Evolutionary conservation across 495 filamentous ascomycete species (phyloP).

Genomic region (Penicillium samsonianum): DNA sequence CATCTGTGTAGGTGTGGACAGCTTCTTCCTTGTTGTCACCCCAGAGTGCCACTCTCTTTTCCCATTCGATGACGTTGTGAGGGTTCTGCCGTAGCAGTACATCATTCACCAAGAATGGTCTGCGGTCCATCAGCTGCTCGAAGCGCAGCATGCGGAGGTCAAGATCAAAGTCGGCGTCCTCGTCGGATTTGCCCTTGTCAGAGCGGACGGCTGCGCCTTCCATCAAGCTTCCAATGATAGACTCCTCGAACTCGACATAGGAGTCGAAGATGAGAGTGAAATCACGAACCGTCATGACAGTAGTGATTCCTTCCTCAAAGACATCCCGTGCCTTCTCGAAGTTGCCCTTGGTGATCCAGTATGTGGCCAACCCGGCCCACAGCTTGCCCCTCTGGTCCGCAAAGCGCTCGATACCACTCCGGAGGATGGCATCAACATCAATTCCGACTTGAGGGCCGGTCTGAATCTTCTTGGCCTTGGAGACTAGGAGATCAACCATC

Average conservation of each 20-base stretch:
- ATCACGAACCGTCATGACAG: constrained; percentile 98
- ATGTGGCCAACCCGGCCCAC: constrained; percentile 95
- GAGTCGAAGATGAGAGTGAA: constrained; percentile 96
- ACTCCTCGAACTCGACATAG: constrained; percentile 96
- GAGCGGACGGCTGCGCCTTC: constrained; percentile 80
- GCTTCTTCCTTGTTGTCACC: constrained; percentile 88
- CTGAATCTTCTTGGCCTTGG: constrained; percentile 82
- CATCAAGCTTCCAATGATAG: constrained; percentile 88
- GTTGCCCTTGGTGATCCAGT: constrained; percentile 91
- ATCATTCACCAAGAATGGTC: constrained; percentile 96
- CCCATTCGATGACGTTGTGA: constrained; percentile 96
- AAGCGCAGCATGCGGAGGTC: constrained; percentile 98
- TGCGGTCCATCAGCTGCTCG: constrained; percentile 95
- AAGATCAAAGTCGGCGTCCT: constrained; percentile 90
- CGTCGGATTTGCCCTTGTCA: constrained; percentile 76
- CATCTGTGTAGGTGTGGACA: constrained; percentile 92
- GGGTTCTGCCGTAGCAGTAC: constrained; percentile 94
- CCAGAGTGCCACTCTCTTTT: constrained; percentile 93
- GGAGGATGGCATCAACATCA: constrained; percentile 89
- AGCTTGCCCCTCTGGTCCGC: constrained; percentile 92
- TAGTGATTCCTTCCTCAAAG: constrained; percentile 96
- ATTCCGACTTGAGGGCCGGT: constrained; percentile 77
- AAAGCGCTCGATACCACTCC: constrained; percentile 91
- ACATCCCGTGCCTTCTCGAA: constrained; percentile 91
- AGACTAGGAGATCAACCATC: constrained; percentile 96